Evolutionary conservation across 306 rosid genomes (phyloP).

Genomic region (Gillenia trifoliata): DNA sequence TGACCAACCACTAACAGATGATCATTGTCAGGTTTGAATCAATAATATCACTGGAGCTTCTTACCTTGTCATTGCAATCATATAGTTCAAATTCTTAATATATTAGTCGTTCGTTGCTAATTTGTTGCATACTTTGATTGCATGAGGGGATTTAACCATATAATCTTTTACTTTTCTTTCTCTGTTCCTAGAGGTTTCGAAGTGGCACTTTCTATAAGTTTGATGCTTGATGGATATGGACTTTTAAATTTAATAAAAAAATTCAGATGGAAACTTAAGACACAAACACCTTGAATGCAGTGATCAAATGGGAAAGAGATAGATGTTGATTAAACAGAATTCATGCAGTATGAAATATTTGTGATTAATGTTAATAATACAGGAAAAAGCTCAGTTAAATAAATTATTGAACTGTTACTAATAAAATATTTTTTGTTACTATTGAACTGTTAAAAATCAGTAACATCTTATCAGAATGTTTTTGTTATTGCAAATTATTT

Average conservation of each 20-base stretch:
- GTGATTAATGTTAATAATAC: background rate
- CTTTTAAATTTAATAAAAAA: background rate
- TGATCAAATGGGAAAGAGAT: background rate
- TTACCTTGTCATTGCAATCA: slow-evolving; percentile 1
- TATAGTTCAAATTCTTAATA: background rate
- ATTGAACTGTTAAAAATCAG: too few relatives aligned
- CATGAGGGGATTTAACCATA: background rate
- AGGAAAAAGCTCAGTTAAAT: background rate
- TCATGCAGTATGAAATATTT: background rate
- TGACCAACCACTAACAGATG: slow-evolving; percentile 62
- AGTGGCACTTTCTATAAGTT: background rate
- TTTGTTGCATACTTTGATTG: background rate
- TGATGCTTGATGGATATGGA: background rate
- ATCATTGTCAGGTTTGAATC: slow-evolving; percentile 78
- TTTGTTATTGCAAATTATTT: background rate
- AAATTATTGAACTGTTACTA: background rate
- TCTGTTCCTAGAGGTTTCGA: background rate
- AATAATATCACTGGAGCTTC: background rate
- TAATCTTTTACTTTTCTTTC: background rate
- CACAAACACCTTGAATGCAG: background rate
- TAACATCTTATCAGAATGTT: background rate
- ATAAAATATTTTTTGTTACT: too few relatives aligned
- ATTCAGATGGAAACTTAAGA: background rate
- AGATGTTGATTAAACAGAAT: background rate
- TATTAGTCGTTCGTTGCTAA: background rate